These are phyloP conservation scores for Mangifera indica DNA, from an alignment of 345 rosid species.

Conservation along the genomic window DNA sequence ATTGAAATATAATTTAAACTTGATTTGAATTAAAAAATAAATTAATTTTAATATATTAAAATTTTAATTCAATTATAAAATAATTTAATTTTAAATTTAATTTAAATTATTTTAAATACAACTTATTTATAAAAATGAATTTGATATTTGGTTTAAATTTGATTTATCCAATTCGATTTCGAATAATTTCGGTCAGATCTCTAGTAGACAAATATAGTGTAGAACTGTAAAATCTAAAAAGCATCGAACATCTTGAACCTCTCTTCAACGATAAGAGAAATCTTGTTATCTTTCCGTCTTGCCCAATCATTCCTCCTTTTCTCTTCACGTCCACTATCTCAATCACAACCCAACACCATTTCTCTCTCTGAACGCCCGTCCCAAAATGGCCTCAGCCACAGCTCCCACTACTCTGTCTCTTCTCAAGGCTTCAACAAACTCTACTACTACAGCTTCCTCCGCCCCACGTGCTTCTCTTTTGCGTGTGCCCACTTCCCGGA, in stretches of 20 bases:
- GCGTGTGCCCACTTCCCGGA: conserved; percentile 33
- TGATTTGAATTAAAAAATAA: too few relatives aligned
- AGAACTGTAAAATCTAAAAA: background rate
- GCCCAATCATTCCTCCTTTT: conserved; percentile 32
- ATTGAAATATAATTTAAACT: too few relatives aligned
- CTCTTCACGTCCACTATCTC: conserved; percentile 45
- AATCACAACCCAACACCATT: background rate
- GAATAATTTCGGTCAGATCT: too few relatives aligned
- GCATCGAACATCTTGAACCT: conserved; percentile 51
- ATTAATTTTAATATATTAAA: too few relatives aligned
- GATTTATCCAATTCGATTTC: too few relatives aligned
- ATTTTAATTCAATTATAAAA: too few relatives aligned
- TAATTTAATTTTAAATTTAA: too few relatives aligned
- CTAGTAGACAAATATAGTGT: background rate
- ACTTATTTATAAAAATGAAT: too few relatives aligned
- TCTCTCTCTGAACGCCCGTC: background rate
- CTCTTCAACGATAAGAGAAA: conserved; percentile 63
- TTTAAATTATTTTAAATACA: too few relatives aligned
- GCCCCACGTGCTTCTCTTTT: conserved; percentile 41
- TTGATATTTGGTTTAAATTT: too few relatives aligned
- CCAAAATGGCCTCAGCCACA: conserved; percentile 60
- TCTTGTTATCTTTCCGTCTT: conserved; percentile 22
- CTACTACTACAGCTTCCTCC: conserved; percentile 29
- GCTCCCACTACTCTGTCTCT: conserved; percentile 65
- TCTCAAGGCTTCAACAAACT: conserved; percentile 46